A percentile compares a stretch with the other conserved stretches of the same genome.
phyloP scores from a whole-genome alignment of 2,329 filamentous ascomycete species.

The Cytospora schulzeri region DNA sequence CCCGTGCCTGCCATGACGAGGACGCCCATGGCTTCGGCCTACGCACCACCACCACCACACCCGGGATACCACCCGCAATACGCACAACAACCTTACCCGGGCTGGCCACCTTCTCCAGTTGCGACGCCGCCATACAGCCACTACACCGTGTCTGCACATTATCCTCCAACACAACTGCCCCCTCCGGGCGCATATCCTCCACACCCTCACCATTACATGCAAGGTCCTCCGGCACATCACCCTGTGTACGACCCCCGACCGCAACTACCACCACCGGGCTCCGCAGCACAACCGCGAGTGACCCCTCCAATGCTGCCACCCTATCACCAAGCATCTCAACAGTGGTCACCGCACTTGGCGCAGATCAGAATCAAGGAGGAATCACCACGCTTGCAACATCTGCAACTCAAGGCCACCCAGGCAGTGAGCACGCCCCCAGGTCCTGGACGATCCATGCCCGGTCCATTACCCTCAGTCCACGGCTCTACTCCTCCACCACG shows the following conservation, averaged over 20 bases:
- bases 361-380: constrained; percentile 38
- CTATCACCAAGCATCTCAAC: constrained; percentile 31
- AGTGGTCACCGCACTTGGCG: constrained; percentile 38
- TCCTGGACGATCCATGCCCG: constrained; percentile 40
- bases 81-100: constrained; percentile 45
- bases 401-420: constrained; percentile 30
- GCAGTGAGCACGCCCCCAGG: constrained; percentile 2
- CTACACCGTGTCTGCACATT: constrained; percentile 39
- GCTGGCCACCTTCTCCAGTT: constrained; percentile 59
- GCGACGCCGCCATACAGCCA: constrained; percentile 57
- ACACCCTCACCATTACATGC: constrained; percentile 33
- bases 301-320: constrained; percentile 26
- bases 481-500: constrained; percentile 43
- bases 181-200: constrained; percentile 37
- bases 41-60: constrained; percentile 27
- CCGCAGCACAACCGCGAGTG: constrained; percentile 23
- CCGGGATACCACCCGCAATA: constrained; percentile 45
- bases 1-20: constrained; percentile 80
- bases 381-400: constrained; percentile 48
- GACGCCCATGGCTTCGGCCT: constrained; percentile 59
- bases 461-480: constrained; percentile 38
- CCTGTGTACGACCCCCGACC: constrained; percentile 30
- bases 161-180: constrained; percentile 28
- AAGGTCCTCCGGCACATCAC: constrained; percentile 33
- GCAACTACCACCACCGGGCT: constrained; percentile 30